Percentiles rank a stretch among this genome's conserved stretches.
phyloP scores from a whole-genome alignment of 2,329 filamentous ascomycete genomes.

The Zasmidium cellare region DNA sequence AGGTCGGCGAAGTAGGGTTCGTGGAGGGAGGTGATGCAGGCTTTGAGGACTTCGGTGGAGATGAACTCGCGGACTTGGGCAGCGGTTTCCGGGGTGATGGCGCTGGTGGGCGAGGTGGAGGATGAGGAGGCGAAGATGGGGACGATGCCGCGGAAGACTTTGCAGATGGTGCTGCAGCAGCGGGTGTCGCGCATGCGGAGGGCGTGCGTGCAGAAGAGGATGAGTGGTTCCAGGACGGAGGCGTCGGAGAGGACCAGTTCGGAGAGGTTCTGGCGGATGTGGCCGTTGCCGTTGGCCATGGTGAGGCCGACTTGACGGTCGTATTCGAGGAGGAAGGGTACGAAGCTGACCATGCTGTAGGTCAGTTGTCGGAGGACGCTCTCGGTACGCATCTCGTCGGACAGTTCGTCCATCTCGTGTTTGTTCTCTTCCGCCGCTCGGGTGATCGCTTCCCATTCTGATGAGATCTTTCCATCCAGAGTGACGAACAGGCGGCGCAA shows the following conservation, averaged over 20 bases:
- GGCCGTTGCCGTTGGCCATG: constrained; percentile 15
- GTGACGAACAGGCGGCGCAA: constrained; percentile 79
- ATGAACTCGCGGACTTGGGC: constrained; percentile 83
- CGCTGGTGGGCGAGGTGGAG: constrained; percentile 37
- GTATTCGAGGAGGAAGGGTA: constrained; percentile 79
- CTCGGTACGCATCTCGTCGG: constrained; percentile 97
- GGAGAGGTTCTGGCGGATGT: constrained; percentile 60
- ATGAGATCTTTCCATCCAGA: constrained; percentile 81
- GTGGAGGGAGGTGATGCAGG: constrained; percentile 85
- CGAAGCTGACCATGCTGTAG: constrained; percentile 87
- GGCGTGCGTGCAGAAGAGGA: constrained; percentile 88
- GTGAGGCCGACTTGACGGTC: constrained; percentile 40
- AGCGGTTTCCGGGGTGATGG: constrained; percentile 43
- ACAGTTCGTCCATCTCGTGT: constrained; percentile 70
- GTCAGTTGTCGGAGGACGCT: constrained; percentile 92
- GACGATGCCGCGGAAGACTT: constrained; percentile 82
- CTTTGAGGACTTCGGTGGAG: constrained; percentile 81
- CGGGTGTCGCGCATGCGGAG: constrained; percentile 87
- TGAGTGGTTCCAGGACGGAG: constrained; percentile 78
- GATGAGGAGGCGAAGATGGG: constrained; percentile 66
- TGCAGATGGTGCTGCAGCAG: constrained; percentile 81
- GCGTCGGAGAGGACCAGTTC: constrained; percentile 80
- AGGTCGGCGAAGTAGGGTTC: constrained; percentile 96
- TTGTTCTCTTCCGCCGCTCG: constrained; percentile 58
- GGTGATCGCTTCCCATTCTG: constrained; percentile 78